Evolutionary conservation across 768 basidiomycete species (phyloP).

Genomic region (Cystobasidium onofrii): DNA sequence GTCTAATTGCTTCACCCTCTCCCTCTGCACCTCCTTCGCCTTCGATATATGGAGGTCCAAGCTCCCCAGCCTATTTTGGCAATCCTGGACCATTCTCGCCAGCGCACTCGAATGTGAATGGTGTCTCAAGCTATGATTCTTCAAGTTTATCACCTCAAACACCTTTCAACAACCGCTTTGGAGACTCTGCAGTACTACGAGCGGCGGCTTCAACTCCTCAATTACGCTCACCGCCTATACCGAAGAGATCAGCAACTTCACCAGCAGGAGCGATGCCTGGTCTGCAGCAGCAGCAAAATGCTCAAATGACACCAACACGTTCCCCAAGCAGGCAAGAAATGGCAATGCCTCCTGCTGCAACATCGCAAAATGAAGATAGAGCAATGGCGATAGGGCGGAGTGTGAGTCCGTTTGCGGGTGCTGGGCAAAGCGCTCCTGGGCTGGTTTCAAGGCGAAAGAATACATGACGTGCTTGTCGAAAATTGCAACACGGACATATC

Average conservation of each 20-base stretch:
- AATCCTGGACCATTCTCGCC: constrained; percentile 1
- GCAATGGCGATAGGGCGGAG: not conserved
- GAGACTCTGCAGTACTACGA: not conserved
- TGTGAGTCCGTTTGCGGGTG: not conserved
- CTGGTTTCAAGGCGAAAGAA: not conserved
- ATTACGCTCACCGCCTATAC: constrained; percentile 5
- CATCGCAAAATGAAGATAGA: not conserved
- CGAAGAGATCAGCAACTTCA: constrained; percentile 25
- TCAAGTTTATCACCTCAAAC: constrained; percentile 20
- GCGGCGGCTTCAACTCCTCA: constrained; percentile 10
- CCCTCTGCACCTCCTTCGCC: constrained; percentile 24
- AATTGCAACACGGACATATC: too few species aligned
- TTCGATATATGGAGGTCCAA: constrained; percentile 1
- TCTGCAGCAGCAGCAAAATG: not conserved
- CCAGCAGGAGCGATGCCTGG: not conserved
- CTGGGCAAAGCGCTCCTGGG: not conserved
- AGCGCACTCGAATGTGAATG: constrained; percentile 4
- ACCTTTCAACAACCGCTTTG: constrained; percentile 17
- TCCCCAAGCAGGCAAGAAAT: not conserved
- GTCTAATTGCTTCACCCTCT: constrained; percentile 32
- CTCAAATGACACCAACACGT: not conserved
- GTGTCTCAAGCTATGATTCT: not conserved
- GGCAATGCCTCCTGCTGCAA: not conserved
- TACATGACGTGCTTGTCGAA: not conserved
- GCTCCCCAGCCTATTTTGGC: not conserved